These are phyloP conservation scores for Penstemon newberryi DNA, from an alignment of 257 asterid species.

Conservation along the genomic window DNA sequence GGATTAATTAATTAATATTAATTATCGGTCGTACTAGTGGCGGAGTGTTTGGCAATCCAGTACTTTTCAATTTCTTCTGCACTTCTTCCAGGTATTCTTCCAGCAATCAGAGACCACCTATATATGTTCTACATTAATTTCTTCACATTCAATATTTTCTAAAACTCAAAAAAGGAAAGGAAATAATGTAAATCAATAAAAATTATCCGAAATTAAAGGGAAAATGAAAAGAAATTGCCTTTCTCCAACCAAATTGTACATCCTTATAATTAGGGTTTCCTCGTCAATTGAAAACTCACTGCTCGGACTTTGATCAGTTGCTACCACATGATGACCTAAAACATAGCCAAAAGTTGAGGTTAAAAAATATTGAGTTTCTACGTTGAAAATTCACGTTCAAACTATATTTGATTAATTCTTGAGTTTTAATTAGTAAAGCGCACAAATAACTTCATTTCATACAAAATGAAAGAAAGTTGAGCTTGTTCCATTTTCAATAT, in stretches of 20 bases:
- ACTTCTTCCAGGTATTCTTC: slow-evolving; percentile 55
- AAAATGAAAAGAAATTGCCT: slow-evolving; percentile 27
- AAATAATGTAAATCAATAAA: neutral
- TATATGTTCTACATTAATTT: neutral
- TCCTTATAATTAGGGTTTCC: slow-evolving; percentile 53
- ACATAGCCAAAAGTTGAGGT: neutral
- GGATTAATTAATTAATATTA: no score
- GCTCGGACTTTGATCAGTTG: slow-evolving; percentile 26
- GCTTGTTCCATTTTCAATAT: no score
- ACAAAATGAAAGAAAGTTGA: no score
- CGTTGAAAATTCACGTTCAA: neutral
- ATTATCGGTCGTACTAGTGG: no score
- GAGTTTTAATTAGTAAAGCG: no score
- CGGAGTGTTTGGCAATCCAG: slow-evolving; percentile 42
- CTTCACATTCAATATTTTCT: neutral
- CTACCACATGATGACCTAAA: neutral
- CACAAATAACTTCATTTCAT: no score
- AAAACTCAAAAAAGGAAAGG: neutral
- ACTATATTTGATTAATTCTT: no score
- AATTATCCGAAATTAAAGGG: neutral
- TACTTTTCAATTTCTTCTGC: slow-evolving; percentile 47
- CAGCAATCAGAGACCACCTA: slow-evolving; percentile 57
- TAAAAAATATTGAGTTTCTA: neutral
- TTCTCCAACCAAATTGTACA: slow-evolving; percentile 49
- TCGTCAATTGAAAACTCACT: slow-evolving; percentile 42